These are phyloP conservation scores for Solanum appendiculatum DNA, from an alignment of 257 asterid species.

Conservation along the genomic window DNA sequence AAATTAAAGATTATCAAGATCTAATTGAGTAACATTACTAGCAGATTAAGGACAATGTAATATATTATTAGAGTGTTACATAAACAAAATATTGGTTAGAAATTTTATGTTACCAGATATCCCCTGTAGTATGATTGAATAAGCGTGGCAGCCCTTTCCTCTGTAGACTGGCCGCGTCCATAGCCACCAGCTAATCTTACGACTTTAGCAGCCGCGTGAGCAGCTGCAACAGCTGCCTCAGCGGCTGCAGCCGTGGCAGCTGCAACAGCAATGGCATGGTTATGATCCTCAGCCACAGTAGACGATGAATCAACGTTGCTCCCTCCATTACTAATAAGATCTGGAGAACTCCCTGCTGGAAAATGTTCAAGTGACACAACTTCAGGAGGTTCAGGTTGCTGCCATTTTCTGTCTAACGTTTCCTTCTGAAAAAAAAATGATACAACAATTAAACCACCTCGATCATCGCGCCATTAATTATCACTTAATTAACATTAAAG, in stretches of 20 bases:
- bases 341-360: slow-evolving; percentile 76
- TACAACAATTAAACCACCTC: not conserved
- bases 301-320: slow-evolving; percentile 36
- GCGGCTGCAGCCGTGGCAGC: slow-evolving; percentile 89
- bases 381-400: slow-evolving; percentile 71
- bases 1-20: not conserved
- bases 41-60: not conserved
- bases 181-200: slow-evolving; percentile 59
- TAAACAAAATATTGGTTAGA: not conserved
- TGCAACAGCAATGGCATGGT: slow-evolving; percentile 70
- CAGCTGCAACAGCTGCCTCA: slow-evolving; percentile 83
- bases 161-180: slow-evolving; percentile 51
- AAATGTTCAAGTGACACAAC: slow-evolving; percentile 83
- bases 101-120: slow-evolving; percentile 45
- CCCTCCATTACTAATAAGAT: slow-evolving; percentile 32
- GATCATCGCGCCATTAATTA: not conserved
- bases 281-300: slow-evolving; percentile 38
- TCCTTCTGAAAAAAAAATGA: slow-evolving; percentile 35
- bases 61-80: not conserved
- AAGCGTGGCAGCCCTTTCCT: slow-evolving; percentile 63
- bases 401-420: slow-evolving; percentile 48
- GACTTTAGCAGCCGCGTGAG: slow-evolving; percentile 87
- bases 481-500: not conserved
- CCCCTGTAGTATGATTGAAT: slow-evolving; percentile 84
- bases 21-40: not conserved